Percentiles rank a stretch among this genome's conserved stretches.
These are phyloP conservation scores for Aurinia saxatilis DNA, from an alignment of 345 rosid genomes.

Conservation along the genomic window DNA sequence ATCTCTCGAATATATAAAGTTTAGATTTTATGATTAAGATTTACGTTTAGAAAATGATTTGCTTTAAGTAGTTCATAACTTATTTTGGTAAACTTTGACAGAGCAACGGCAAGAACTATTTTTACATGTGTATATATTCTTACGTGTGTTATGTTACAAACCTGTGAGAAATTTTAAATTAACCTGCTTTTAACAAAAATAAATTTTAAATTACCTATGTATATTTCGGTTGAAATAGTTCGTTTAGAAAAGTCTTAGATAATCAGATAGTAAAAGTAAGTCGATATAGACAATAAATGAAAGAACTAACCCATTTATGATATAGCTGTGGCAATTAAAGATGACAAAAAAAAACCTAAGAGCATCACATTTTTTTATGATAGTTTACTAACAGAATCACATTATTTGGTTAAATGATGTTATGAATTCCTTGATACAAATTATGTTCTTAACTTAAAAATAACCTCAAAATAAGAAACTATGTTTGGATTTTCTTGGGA, in stretches of 20 bases:
- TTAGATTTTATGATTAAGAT: background rate
- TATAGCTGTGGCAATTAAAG: background rate
- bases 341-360: too few species aligned
- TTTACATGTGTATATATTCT: background rate
- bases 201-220: background rate
- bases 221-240: background rate
- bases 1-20: background rate
- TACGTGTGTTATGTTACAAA: background rate
- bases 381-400: too few species aligned
- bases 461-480: too few species aligned
- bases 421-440: too few species aligned
- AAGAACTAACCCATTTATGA: background rate
- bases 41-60: background rate
- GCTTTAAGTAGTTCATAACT: background rate
- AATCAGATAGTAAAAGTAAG: background rate
- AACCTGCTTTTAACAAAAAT: too few species aligned
- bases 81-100: background rate
- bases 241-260: background rate
- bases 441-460: too few species aligned
- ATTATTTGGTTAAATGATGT: too few species aligned
- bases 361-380: too few species aligned
- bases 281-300: background rate
- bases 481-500: too few species aligned
- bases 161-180: too few species aligned
- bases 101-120: background rate